Conservation (phyloP, 2,329 filamentous ascomycete genomes). For the Cytospora chrysosperma region DNA sequence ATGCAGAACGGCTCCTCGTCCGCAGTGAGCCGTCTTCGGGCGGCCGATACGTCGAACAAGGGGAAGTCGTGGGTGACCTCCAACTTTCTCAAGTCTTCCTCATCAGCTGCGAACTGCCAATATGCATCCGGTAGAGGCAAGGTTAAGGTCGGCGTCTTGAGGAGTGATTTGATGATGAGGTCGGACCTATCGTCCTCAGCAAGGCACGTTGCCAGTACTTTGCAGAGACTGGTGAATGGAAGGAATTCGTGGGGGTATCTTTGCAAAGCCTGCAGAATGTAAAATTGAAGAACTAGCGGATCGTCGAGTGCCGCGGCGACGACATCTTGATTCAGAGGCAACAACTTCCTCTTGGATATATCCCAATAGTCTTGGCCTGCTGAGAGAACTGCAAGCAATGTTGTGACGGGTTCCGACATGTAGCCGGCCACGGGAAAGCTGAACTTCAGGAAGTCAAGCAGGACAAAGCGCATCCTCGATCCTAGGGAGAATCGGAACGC, state of each 20-base stretch:
- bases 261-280: slow-evolving; percentile 66
- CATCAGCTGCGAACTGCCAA: slow-evolving; percentile 78
- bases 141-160: slow-evolving; percentile 71
- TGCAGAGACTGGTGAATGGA: slow-evolving; percentile 73
- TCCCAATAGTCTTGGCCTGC: slow-evolving; percentile 55
- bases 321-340: slow-evolving; percentile 40
- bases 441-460: slow-evolving; percentile 70
- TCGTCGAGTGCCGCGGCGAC: slow-evolving; percentile 51
- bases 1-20: slow-evolving; percentile 58
- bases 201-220: slow-evolving; percentile 58
- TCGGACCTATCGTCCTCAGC: slow-evolving; percentile 38
- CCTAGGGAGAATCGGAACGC: slow-evolving; percentile 56
- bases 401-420: slow-evolving; percentile 66
- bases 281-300: slow-evolving; percentile 53
- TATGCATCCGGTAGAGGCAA: slow-evolving; percentile 68
- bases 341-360: slow-evolving; percentile 40
- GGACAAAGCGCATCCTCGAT: slow-evolving; percentile 60
- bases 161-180: slow-evolving; percentile 57
- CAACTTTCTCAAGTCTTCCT: slow-evolving; percentile 81
- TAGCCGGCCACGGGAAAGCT: slow-evolving; percentile 69
- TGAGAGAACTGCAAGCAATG: slow-evolving; percentile 64
- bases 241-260: slow-evolving; percentile 84
- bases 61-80: slow-evolving; percentile 63
- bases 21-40: slow-evolving; percentile 43
- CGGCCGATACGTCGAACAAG: slow-evolving; percentile 55